A percentile compares a stretch with the other conserved stretches of the same genome.
These are phyloP conservation scores for Tetrahymena thermophila DNA, from an alignment of 73 alveolate species.

Conservation along the genomic window DNA sequence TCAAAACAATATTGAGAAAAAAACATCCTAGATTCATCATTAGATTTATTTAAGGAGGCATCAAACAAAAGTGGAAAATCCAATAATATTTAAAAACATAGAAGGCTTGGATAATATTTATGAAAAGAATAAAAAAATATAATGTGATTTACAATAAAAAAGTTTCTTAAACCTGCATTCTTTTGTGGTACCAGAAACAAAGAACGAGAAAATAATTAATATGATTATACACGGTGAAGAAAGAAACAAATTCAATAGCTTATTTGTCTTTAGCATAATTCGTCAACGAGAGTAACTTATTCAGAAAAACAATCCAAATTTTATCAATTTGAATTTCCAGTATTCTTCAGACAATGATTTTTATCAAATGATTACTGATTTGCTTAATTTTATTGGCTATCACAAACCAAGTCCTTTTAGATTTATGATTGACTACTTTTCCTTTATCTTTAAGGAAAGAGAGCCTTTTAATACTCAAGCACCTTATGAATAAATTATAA, in stretches of 20 bases:
- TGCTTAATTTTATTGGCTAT: not conserved
- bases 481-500: not conserved
- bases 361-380: not conserved
- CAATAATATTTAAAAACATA: not conserved
- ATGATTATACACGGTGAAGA: not conserved
- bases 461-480: not conserved
- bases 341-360: not conserved
- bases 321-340: not conserved
- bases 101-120: not conserved
- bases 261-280: not conserved
- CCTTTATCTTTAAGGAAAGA: not conserved
- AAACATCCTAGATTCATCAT: not conserved
- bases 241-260: not conserved
- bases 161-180: not conserved
- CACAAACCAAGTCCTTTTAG: not conserved
- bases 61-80: not conserved
- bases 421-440: not conserved
- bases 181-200: not conserved
- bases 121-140: not conserved
- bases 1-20: not conserved
- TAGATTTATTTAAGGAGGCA: not conserved
- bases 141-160: not conserved
- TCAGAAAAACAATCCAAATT: not conserved
- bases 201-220: not conserved
- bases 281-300: not conserved